Base-by-base conservation (phyloP, 2,329 filamentous ascomycete species). In the Aspergillus novofumigatus region DNA sequence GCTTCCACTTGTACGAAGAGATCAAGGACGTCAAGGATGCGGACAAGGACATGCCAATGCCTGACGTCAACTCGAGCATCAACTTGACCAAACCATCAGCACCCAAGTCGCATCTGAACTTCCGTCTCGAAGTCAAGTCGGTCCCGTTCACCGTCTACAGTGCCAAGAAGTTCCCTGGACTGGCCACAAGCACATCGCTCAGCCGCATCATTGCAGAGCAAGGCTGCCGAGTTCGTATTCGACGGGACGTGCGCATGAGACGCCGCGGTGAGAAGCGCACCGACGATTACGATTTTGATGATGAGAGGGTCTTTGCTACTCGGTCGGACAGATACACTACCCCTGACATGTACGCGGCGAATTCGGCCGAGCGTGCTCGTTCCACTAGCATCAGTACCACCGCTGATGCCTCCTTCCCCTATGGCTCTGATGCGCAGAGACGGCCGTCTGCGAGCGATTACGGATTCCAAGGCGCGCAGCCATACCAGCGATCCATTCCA, bases 141-240 rank as follows among this genome's bases (percentile, higher is more conserved):
- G 78, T 83, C 11, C 86, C 90, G 0, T 97, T 99, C 73, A 87
- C 85, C 51, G 94, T 97, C 45, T 97, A 84, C 79, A 97, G 92
- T 67, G 94, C 94, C 52, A 99, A 97, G 86, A 97, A 97, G 79
- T 99, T 99, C 78, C 94, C 94, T 17, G 94, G 93, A 20, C 80
- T 97, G 58, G 88, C 90, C 48, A 91, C 94, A 73, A 97, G 92
- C 77, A 99, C 94, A 0, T 80, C 84, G 11, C 80, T 97, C 51
- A 97, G 92, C 76, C 89, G 92, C 61, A 89, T 91, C 38, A 92
- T 99, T 47, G 92, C 93, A 20, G 93, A 99, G 74, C 94, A 99
- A 76, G 94, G 94, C 57, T 97, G 94, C 74, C 91, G 93, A 64
- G 94, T 99, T 28, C 89, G 94, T 49, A 99, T 99, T 68, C 86